A percentile compares a stretch with the other conserved stretches of the same genome.
These are phyloP conservation scores for Fusarium sp. DNA, from an alignment of 2,329 filamentous ascomycete genomes.

Conservation along the genomic window DNA sequence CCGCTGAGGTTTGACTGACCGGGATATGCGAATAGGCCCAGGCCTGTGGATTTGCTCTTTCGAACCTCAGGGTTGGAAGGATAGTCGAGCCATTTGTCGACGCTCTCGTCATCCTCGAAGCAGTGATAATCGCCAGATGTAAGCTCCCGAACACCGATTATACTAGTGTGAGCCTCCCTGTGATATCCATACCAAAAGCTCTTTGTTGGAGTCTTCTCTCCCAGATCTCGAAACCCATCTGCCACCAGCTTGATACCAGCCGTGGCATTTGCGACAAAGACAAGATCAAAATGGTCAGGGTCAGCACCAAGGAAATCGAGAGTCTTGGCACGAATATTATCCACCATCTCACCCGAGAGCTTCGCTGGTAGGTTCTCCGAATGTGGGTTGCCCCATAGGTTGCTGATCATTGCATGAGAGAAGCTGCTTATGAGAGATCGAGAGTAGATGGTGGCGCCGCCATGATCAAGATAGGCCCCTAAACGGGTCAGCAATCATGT, in stretches of 20 bases:
- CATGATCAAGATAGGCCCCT: conserved; percentile 68
- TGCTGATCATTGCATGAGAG: conserved; percentile 64
- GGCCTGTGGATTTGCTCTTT: conserved; percentile 31
- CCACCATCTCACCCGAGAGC: conserved; percentile 67
- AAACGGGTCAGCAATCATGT: conserved; percentile 8
- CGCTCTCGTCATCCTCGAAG: conserved; percentile 70
- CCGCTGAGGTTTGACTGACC: conserved; percentile 80
- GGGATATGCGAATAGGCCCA: conserved; percentile 71
- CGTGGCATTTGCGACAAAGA: conserved; percentile 73
- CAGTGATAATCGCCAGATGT: conserved; percentile 65
- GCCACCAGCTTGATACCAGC: conserved; percentile 72
- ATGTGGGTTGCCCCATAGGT: conserved; percentile 77
- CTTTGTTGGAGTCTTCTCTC: conserved; percentile 57
- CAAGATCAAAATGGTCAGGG: conserved; percentile 68
- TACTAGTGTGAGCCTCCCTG: conserved; percentile 70
- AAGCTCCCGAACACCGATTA: conserved; percentile 77
- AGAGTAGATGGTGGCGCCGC: conserved; percentile 68
- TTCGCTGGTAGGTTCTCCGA: conserved; percentile 71
- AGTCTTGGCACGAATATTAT: conserved; percentile 64
- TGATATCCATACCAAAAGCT: conserved; percentile 72
- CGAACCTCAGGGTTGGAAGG: conserved; percentile 35
- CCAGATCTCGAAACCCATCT: conserved; percentile 67
- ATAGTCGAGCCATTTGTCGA: conserved; percentile 57
- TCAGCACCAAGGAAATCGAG: conserved; percentile 70
- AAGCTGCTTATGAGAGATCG: conserved; percentile 68